A percentile compares a stretch with the other conserved stretches of the same genome.
Evolutionary conservation across 2,329 filamentous ascomycete species (phyloP).

Genomic region (Aspergillus persii): DNA sequence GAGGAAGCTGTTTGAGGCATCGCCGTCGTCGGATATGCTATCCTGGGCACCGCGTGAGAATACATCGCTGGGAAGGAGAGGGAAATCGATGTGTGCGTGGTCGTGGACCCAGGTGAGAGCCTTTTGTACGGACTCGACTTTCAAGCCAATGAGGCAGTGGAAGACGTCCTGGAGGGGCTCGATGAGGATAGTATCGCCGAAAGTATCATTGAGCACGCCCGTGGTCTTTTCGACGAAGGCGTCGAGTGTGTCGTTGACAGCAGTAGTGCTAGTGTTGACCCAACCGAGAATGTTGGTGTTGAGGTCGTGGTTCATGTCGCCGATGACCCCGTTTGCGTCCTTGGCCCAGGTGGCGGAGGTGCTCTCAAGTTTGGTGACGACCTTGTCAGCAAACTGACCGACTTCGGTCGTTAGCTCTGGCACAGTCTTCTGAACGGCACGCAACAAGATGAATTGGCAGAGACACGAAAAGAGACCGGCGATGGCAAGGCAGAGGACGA

Average conservation of each 20-base stretch:
- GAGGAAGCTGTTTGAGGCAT: slow-evolving; percentile 66
- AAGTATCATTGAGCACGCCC: slow-evolving; percentile 69
- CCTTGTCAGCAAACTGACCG: slow-evolving; percentile 73
- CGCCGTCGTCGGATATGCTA: slow-evolving; percentile 46
- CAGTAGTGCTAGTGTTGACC: slow-evolving; percentile 77
- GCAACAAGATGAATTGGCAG: slow-evolving; percentile 78
- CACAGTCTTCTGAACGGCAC: slow-evolving; percentile 68
- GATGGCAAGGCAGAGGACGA: slow-evolving; percentile 77
- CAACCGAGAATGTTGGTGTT: slow-evolving; percentile 84
- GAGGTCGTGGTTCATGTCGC: slow-evolving; percentile 64
- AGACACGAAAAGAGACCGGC: slow-evolving; percentile 80
- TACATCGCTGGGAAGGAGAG: slow-evolving; percentile 72
- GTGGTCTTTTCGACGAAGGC: slow-evolving; percentile 76
- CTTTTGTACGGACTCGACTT: slow-evolving; percentile 78
- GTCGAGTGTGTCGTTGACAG: slow-evolving; percentile 83
- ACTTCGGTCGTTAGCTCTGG: slow-evolving; percentile 73
- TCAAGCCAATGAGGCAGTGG: slow-evolving; percentile 82
- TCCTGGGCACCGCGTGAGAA: slow-evolving; percentile 76
- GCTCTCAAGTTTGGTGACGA: slow-evolving; percentile 69
- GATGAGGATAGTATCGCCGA: slow-evolving; percentile 77
- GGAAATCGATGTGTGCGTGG: slow-evolving; percentile 78
- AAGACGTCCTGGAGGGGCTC: slow-evolving; percentile 76
- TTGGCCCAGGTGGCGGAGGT: slow-evolving; percentile 74
- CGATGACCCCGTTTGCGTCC: slow-evolving; percentile 71
- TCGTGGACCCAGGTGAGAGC: slow-evolving; percentile 93